Evolutionary conservation across 1,139 yeast species (phyloP), one percentile per base, ranked within the genome.

Genomic region (Casaregolazyma suthepensis): DNA sequence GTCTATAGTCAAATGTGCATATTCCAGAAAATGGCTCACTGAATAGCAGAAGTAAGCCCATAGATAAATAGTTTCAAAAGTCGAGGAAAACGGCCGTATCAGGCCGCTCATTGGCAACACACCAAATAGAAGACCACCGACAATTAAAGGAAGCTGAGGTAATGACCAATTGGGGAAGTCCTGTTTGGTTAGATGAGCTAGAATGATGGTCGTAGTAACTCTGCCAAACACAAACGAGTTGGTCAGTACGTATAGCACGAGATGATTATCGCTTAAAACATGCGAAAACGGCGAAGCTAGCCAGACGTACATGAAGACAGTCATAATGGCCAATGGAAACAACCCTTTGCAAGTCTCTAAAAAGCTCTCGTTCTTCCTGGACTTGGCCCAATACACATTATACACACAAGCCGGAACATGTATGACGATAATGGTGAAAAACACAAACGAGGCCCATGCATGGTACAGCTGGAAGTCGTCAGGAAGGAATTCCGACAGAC

Each of bases 171-270:
- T 63, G 23, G 94, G 94, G 73, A 83, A 86, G 17, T 72, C 70
- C 65, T 84, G 90, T 51, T 79, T 68, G 37, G 93, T 85, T 62
- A 86, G 77, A 68, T 86, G 94, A 15, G 86, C 86, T 59, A 84
- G 73, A 60, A 86, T 86, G 46, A 74, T 68, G 26, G 73, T 63
- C 1, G 77, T 74, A 6, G 77, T 71, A 59, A 84, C 80, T 62
- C 93, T 76, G 10, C 91, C 93, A 55, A 86, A 89, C 10, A 80
- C 73, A 61, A 83, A 83, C 4, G 93, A 87, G 58, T 82, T 76
- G 3, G 85, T 76, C 54, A 85, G 66, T 18, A 82, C 75, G 65
- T 82, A 75, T 19, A 88, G 78, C 31, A 79, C 73, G 48, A 82
- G 77, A 52, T 86, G 87, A 59, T 71, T 71, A 23, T 64, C 61